Evolutionary conservation across 75 land plant genomes (phyloP).

Genomic region (Pseudotsuga menziesii): DNA sequence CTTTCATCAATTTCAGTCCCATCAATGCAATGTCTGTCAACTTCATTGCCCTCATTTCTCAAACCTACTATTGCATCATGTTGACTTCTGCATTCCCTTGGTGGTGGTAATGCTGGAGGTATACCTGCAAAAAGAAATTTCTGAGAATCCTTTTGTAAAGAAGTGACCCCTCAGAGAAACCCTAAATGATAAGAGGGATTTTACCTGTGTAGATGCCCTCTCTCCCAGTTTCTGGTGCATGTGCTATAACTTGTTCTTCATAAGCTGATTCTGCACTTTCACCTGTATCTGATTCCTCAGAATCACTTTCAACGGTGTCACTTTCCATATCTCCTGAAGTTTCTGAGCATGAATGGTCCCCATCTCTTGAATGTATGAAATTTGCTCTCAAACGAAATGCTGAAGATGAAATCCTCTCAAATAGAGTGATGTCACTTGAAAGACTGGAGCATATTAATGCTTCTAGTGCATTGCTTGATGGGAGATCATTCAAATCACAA

Average conservation of each 20-base stretch:
- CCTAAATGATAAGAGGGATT: neutral
- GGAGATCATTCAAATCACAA: constrained; percentile 50
- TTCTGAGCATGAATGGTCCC: constrained; percentile 43
- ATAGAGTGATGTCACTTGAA: constrained; percentile 80
- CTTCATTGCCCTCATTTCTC: constrained; percentile 3
- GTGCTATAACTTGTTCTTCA: constrained; percentile 27
- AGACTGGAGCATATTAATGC: constrained; percentile 60
- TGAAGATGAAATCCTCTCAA: constrained; percentile 79
- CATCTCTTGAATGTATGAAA: constrained; percentile 40
- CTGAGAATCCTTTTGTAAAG: neutral
- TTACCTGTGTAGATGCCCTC: constrained; percentile 5
- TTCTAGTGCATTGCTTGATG: constrained; percentile 59
- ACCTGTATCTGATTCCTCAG: constrained; percentile 44
- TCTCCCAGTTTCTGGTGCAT: neutral
- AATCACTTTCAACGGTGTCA: constrained; percentile 30
- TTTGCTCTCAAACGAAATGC: constrained; percentile 68
- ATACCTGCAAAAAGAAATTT: constrained; percentile 2
- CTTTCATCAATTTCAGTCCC: constrained; percentile 88
- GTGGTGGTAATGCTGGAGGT: neutral
- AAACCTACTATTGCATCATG: neutral
- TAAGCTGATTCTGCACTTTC: constrained; percentile 33
- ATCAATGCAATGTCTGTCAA: constrained; percentile 8
- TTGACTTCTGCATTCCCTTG: constrained; percentile 1
- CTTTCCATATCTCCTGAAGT: constrained; percentile 67
- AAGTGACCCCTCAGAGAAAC: neutral